phyloP scores from a whole-genome alignment of 1,284 basidiomycete species.

The Crepidotus sp. region DNA sequence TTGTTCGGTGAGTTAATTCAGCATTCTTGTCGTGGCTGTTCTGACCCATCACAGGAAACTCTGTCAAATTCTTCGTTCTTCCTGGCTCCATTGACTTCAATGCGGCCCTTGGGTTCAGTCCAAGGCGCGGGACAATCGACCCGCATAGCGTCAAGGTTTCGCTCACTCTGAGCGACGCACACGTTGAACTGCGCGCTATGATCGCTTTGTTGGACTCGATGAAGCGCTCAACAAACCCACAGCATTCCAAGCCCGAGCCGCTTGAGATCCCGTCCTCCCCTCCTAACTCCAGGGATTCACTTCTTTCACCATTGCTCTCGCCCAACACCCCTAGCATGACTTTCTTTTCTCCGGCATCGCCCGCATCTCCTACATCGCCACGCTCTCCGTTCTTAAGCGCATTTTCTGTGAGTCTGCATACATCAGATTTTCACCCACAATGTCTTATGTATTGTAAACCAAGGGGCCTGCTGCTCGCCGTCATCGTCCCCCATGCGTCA shows the following conservation, averaged over 20 bases:
- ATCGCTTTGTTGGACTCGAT: constrained; percentile 28
- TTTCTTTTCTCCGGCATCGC: constrained; percentile 11
- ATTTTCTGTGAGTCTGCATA: constrained; percentile 35
- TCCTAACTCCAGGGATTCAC: neutral
- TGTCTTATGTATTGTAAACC: neutral
- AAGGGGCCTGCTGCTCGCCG: constrained; percentile 32
- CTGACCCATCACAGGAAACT: constrained; percentile 16
- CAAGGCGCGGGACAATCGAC: constrained; percentile 46
- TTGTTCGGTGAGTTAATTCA: constrained; percentile 5
- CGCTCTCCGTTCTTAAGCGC: constrained; percentile 36
- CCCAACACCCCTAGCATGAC: constrained; percentile 20
- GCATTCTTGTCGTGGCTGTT: constrained; percentile 18
- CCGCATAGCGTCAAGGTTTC: constrained; percentile 43
- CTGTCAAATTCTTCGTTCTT: constrained; percentile 33
- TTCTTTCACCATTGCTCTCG: constrained; percentile 22
- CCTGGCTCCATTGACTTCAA: constrained; percentile 38
- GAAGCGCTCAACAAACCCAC: constrained; percentile 2
- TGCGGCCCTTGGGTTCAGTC: constrained; percentile 48
- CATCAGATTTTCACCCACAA: neutral
- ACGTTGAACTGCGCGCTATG: constrained; percentile 40
- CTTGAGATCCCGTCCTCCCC: constrained; percentile 1
- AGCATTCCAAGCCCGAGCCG: neutral
- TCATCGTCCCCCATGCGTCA: constrained; percentile 25
- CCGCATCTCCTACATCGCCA: constrained; percentile 23
- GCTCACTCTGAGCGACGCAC: constrained; percentile 39